These are phyloP conservation scores for Alternaria solani DNA, from an alignment of 2,329 filamentous ascomycete species.

Conservation along the genomic window DNA sequence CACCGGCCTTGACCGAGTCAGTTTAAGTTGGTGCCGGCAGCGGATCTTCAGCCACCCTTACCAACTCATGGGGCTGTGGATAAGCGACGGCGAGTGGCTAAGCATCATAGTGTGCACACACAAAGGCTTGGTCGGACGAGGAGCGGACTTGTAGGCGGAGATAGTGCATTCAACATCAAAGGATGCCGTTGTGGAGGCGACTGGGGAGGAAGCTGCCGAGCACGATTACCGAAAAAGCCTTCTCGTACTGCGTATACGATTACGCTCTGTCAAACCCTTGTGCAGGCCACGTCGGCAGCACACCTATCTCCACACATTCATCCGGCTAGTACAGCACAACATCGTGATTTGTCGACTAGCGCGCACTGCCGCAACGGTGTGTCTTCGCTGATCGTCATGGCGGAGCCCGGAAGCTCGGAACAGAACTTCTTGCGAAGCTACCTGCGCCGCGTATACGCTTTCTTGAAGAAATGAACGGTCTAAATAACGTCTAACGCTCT, in stretches of 20 bases:
- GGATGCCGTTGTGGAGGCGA: background rate
- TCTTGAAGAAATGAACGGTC: background rate
- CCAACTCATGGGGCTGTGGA: background rate
- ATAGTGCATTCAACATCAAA: background rate
- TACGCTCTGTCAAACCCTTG: background rate
- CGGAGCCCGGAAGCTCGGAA: slow-evolving; percentile 8
- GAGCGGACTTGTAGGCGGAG: background rate
- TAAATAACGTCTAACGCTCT: background rate
- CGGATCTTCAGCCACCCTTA: background rate
- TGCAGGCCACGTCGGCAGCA: slow-evolving; percentile 8
- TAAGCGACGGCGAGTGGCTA: background rate
- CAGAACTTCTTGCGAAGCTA: slow-evolving; percentile 5
- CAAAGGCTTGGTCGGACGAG: background rate
- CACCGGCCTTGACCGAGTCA: background rate
- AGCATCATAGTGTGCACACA: background rate
- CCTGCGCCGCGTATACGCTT: background rate
- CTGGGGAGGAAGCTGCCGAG: background rate
- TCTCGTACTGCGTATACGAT: background rate
- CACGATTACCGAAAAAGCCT: background rate
- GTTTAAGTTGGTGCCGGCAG: background rate
- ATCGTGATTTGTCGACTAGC: background rate
- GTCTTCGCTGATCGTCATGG: slow-evolving; percentile 3
- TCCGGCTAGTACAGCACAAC: background rate
- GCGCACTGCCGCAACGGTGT: slow-evolving; percentile 6
- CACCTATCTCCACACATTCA: background rate